Percentiles rank a stretch among this genome's conserved stretches.
Evolutionary conservation across 805 yeast genomes (phyloP).

Genomic region (Myxozyma vanderwaltii): DNA sequence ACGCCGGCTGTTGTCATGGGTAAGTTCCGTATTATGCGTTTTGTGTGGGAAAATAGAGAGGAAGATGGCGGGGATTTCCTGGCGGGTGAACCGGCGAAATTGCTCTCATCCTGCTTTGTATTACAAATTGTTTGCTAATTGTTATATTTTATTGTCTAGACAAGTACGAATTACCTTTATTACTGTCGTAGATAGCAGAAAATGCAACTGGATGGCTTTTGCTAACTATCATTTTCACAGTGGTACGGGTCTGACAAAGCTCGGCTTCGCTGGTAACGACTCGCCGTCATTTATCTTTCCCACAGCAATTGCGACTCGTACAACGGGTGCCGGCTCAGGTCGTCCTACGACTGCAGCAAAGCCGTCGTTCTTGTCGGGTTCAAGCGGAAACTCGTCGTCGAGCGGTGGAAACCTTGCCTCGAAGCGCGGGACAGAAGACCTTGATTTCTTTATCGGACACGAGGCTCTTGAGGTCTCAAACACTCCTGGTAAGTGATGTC

Average conservation of each 20-base stretch:
- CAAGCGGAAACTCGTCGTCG: slow-evolving; percentile 34
- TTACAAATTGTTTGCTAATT: neutral
- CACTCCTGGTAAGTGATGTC: slow-evolving; percentile 57
- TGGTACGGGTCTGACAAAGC: slow-evolving; percentile 96
- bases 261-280: slow-evolving; percentile 98
- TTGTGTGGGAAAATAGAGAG: too few relatives aligned
- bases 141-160: slow-evolving; percentile 32
- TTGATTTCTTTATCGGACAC: slow-evolving; percentile 93
- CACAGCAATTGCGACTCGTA: slow-evolving; percentile 84
- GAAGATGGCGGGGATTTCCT: too few relatives aligned
- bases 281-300: slow-evolving; percentile 97
- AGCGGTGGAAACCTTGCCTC: slow-evolving; percentile 53
- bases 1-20: slow-evolving; percentile 94
- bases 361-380: slow-evolving; percentile 48
- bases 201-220: neutral
- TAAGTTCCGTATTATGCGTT: too few relatives aligned
- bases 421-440: slow-evolving; percentile 89
- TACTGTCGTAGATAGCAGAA: too few relatives aligned
- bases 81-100: too few relatives aligned
- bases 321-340: slow-evolving; percentile 39
- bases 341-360: slow-evolving; percentile 48
- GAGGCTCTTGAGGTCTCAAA: slow-evolving; percentile 91
- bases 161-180: slow-evolving; percentile 39
- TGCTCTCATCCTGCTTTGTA: too few relatives aligned
- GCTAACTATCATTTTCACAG: slow-evolving; percentile 46